Evolutionary conservation across 345 rosid genomes (phyloP).

Genomic region (Cardamine occulta): DNA sequence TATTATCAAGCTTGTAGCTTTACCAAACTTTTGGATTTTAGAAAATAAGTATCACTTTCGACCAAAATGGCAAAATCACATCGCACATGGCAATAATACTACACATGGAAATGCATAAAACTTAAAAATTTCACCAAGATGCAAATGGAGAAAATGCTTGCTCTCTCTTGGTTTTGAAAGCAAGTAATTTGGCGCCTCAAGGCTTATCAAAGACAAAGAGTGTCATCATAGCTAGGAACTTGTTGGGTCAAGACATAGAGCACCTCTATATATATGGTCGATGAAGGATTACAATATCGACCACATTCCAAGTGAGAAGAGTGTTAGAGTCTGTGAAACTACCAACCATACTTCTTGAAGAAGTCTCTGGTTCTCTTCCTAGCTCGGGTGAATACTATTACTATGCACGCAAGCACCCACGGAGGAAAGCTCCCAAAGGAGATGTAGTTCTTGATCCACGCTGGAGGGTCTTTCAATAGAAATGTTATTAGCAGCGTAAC

Average conservation of each 20-base stretch:
- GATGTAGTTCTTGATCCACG: conserved; percentile 62
- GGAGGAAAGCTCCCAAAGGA: conserved; percentile 70
- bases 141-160: conserved; percentile 29
- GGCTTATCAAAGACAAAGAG: conserved; percentile 30
- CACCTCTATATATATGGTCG: conserved; percentile 29
- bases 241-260: conserved; percentile 33
- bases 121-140: conserved; percentile 13
- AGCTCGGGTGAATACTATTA: conserved; percentile 86
- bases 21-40: not conserved
- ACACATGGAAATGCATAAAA: conserved; percentile 24
- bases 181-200: conserved; percentile 26
- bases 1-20: not conserved
- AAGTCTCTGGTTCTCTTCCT: conserved; percentile 86
- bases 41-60: not conserved
- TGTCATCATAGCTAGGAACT: conserved; percentile 14
- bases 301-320: conserved; percentile 30
- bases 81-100: not conserved
- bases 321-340: conserved; percentile 19
- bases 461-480: conserved; percentile 65
- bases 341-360: conserved; percentile 58
- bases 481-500: conserved; percentile 59
- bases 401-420: conserved; percentile 85
- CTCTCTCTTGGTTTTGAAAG: conserved; percentile 37
- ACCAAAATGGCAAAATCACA: not conserved
- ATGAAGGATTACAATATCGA: conserved; percentile 27